A percentile compares a stretch with the other conserved stretches of the same genome.
These are phyloP conservation scores for Spongiforma sp. DNA, from an alignment of 1,284 basidiomycete genomes.

Conservation along the genomic window DNA sequence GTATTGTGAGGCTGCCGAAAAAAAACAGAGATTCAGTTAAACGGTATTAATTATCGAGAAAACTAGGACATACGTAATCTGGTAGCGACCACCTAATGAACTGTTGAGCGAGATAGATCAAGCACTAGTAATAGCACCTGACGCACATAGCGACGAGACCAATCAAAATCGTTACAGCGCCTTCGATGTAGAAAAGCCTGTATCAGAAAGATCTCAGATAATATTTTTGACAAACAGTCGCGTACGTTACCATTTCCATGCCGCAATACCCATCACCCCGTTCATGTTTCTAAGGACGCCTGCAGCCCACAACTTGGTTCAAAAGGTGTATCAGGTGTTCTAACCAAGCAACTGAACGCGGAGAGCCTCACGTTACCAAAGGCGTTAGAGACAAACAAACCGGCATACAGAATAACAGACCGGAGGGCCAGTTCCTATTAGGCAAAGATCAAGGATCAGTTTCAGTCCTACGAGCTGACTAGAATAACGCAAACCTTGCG, in stretches of 20 bases:
- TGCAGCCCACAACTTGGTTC: not conserved
- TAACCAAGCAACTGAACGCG: not conserved
- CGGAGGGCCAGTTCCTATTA: not conserved
- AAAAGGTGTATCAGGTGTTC: not conserved
- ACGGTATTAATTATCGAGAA: not conserved
- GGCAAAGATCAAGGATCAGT: not conserved
- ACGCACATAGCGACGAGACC: not conserved
- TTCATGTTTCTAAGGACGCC: not conserved
- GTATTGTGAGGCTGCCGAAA: not conserved
- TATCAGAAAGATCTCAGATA: not conserved
- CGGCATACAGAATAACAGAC: not conserved
- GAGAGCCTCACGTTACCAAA: not conserved
- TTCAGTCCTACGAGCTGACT: not conserved
- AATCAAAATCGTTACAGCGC: not conserved
- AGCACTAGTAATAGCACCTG: not conserved
- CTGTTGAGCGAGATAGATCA: not conserved
- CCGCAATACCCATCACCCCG: not conserved
- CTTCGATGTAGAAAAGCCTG: slow-evolving; percentile 1
- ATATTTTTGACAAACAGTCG: not conserved
- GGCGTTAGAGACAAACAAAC: not conserved
- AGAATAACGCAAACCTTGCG: not conserved
- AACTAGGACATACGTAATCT: not conserved
- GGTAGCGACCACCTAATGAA: not conserved
- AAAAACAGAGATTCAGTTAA: not conserved
- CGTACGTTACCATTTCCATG: not conserved